These are phyloP conservation scores for Exophiala spinifera DNA, from an alignment of 2,329 filamentous ascomycete genomes.

Conservation along the genomic window DNA sequence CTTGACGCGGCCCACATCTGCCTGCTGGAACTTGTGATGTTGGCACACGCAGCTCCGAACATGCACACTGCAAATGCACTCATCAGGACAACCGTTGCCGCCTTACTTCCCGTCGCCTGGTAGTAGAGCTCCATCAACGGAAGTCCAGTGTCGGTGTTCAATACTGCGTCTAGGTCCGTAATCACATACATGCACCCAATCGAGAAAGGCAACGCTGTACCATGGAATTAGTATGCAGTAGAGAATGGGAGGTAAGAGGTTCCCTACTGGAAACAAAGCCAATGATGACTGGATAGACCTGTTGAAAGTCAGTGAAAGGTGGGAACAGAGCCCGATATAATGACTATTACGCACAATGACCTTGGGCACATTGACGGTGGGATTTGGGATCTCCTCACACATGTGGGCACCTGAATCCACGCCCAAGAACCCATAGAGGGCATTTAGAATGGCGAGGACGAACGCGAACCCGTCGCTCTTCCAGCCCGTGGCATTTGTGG, in stretches of 20 bases:
- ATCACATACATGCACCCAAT: no score
- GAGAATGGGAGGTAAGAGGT: neutral
- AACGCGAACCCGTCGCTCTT: conserved; percentile 24
- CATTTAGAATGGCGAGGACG: conserved; percentile 29
- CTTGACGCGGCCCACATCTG: conserved; percentile 48
- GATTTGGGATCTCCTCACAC: conserved; percentile 23
- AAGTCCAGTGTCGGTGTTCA: conserved; percentile 40
- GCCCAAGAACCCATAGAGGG: conserved; percentile 23
- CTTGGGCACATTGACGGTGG: conserved; percentile 39
- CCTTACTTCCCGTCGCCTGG: conserved; percentile 43
- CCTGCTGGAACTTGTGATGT: conserved; percentile 26
- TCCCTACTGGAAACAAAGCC: neutral
- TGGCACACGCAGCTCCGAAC: conserved; percentile 15
- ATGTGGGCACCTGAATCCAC: conserved; percentile 19
- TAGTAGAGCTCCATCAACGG: conserved; percentile 53
- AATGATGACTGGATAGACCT: neutral
- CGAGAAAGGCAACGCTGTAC: neutral
- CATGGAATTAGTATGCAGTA: neutral
- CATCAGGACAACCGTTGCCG: conserved; percentile 48
- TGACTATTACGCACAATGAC: conserved; percentile 26
- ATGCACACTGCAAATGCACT: conserved; percentile 39
- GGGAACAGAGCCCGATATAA: neutral
- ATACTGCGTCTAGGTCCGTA: no score
- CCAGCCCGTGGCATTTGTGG: conserved; percentile 44
- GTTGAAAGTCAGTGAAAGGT: neutral